Conservation (phyloP, 345 rosid genomes). For the Brassica cretica region DNA sequence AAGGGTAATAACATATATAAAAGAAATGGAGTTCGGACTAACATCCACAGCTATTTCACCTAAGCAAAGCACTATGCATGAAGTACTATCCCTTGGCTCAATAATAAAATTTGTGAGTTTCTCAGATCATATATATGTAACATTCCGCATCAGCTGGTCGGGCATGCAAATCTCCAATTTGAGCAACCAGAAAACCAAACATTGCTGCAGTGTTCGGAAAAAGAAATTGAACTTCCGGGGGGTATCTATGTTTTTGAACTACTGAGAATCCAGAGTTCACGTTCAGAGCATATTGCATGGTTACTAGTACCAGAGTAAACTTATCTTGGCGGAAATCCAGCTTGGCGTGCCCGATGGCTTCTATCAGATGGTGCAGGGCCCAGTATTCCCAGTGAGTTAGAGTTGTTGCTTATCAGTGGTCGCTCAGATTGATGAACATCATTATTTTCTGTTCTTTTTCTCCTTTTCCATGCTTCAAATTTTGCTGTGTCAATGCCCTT, state of each 20-base stretch:
- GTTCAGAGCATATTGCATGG: conserved; percentile 5
- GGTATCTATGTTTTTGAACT: conserved; percentile 26
- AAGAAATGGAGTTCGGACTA: conserved; percentile 35
- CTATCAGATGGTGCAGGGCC: conserved; percentile 93
- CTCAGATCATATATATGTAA: conserved; percentile 17
- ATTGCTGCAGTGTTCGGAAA: conserved; percentile 15
- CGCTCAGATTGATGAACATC: conserved; percentile 31
- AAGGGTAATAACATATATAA: conserved; percentile 36
- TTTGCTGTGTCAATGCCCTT: conserved; percentile 70
- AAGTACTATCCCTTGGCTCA: conserved; percentile 37
- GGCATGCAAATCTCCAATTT: conserved; percentile 20
- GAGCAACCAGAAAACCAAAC: conserved; percentile 23
- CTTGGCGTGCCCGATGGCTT: conserved; percentile 56
- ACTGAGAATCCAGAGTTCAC: conserved; percentile 21
- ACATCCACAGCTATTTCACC: conserved; percentile 52
- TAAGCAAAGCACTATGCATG: conserved; percentile 44
- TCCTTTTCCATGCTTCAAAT: conserved; percentile 89
- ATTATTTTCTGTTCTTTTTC: conserved; percentile 66
- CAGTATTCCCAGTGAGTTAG: conserved; percentile 85
- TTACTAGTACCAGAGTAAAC: conserved; percentile 42
- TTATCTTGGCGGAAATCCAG: conserved; percentile 66
- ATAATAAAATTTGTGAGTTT: conserved; percentile 25
- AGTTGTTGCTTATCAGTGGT: conserved; percentile 54
- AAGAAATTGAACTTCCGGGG: conserved; percentile 10
- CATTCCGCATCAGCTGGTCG: conserved; percentile 21